phyloP scores from a whole-genome alignment of 2,329 filamentous ascomycete genomes.

The Sporothrix schenckii region DNA sequence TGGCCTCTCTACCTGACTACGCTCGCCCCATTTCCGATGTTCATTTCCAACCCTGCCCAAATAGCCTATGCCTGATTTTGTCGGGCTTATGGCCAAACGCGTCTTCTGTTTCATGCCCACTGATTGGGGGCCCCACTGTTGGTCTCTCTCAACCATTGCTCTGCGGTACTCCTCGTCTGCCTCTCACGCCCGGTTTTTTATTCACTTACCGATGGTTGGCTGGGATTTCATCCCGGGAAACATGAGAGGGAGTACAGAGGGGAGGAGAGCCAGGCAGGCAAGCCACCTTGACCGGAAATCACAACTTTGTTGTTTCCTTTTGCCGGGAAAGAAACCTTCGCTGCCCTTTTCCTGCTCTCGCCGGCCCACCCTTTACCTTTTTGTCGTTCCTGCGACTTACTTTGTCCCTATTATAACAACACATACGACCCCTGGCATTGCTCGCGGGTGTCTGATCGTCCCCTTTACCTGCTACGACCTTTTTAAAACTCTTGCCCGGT shows the following conservation, averaged over 20 bases:
- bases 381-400: not conserved
- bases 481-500: not conserved
- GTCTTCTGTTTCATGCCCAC: conserved; percentile 34
- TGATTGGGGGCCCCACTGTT: conserved; percentile 33
- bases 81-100: conserved; percentile 34
- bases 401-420: conserved; percentile 7
- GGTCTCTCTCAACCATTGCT: conserved; percentile 19
- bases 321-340: conserved; percentile 17
- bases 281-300: not conserved
- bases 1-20: not conserved
- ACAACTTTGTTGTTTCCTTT: conserved; percentile 19
- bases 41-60: conserved; percentile 27
- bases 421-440: not conserved
- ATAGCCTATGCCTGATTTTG: conserved; percentile 25
- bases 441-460: conserved; percentile 28
- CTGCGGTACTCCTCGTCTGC: not conserved
- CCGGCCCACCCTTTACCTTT: not conserved
- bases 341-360: not conserved
- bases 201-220: conserved; percentile 28
- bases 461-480: conserved; percentile 13
- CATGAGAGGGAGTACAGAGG: not conserved
- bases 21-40: conserved; percentile 18
- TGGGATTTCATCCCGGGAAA: conserved; percentile 17
- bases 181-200: conserved; percentile 19
- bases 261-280: not conserved